Percentiles rank a stretch among this genome's conserved stretches.
phyloP scores from a whole-genome alignment of 257 asterid genomes.

The Scutellaria galericulata region DNA sequence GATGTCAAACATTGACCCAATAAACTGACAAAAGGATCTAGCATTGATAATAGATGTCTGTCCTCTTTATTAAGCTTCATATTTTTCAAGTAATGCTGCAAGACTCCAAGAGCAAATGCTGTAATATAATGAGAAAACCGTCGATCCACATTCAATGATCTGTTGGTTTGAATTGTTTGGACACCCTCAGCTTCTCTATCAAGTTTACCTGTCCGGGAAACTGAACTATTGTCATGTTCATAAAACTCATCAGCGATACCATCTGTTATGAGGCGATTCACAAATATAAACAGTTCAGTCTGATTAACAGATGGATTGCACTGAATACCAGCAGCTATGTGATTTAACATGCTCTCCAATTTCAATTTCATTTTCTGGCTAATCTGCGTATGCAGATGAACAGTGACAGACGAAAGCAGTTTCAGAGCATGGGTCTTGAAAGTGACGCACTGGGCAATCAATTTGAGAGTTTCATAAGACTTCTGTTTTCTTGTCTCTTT shows the following conservation, averaged over 20 bases:
- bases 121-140: conserved; percentile 74
- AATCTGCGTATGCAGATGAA: conserved; percentile 68
- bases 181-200: conserved; percentile 41
- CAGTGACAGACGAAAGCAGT: conserved; percentile 71
- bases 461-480: conserved; percentile 84
- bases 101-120: conserved; percentile 74
- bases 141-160: conserved; percentile 57
- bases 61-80: conserved; percentile 60
- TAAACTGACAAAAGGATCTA: conserved; percentile 75
- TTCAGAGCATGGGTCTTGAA: conserved; percentile 79
- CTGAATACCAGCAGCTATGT: conserved; percentile 80
- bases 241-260: conserved; percentile 52
- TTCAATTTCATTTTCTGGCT: conserved; percentile 70
- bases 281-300: conserved; percentile 71
- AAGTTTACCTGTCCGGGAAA: conserved; percentile 31
- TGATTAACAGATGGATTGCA: conserved; percentile 76
- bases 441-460: conserved; percentile 78
- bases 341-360: conserved; percentile 78
- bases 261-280: conserved; percentile 68
- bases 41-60: conserved; percentile 53
- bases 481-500: conserved; percentile 91
- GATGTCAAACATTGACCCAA: conserved; percentile 77
- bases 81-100: conserved; percentile 69
- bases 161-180: conserved; percentile 37
- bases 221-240: conserved; percentile 39